phyloP scores from a whole-genome alignment of 192 early-diverging fungal genomes.

The Spinellus fusiger region DNA sequence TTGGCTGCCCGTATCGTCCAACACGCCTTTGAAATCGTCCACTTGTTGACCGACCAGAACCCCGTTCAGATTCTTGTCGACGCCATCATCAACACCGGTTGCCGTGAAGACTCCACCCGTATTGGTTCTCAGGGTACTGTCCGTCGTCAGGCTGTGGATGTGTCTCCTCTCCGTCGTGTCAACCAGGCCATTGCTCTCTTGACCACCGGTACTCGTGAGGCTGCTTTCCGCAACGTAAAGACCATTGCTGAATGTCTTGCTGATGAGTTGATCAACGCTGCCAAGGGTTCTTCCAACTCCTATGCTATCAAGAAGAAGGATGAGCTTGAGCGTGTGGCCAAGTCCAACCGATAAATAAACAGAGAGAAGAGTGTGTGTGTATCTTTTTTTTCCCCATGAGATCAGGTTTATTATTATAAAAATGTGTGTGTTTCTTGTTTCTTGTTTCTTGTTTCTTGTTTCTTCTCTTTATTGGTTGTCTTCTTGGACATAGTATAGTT shows the following conservation, averaged over 20 bases:
- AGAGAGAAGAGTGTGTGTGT: neutral
- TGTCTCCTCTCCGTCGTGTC: conserved; percentile 95
- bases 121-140: conserved; percentile 97
- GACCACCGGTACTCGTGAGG: conserved; percentile 96
- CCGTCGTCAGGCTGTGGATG: conserved; percentile 99
- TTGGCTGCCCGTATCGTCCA: conserved; percentile 98
- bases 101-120: conserved; percentile 98
- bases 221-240: conserved; percentile 99
- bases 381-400: neutral
- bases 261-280: conserved; percentile 99
- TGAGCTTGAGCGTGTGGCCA: conserved; percentile 90
- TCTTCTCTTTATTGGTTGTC: conserved; percentile 22
- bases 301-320: conserved; percentile 99
- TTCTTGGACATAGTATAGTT: conserved; percentile 31
- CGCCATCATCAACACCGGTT: conserved; percentile 98
- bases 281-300: conserved; percentile 95
- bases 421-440: neutral
- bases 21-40: conserved; percentile 99
- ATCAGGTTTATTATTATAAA: neutral
- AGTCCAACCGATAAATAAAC: conserved; percentile 32
- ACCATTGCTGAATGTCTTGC: conserved; percentile 99
- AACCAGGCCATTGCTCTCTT: conserved; percentile 94
- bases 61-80: conserved; percentile 97
- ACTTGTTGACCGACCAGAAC: conserved; percentile 97
- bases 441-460: no score